Evolutionary conservation across 805 yeast species (phyloP), one percentile per base, ranked within the genome.

Genomic region (Isabelozyma pseudorhagii): DNA sequence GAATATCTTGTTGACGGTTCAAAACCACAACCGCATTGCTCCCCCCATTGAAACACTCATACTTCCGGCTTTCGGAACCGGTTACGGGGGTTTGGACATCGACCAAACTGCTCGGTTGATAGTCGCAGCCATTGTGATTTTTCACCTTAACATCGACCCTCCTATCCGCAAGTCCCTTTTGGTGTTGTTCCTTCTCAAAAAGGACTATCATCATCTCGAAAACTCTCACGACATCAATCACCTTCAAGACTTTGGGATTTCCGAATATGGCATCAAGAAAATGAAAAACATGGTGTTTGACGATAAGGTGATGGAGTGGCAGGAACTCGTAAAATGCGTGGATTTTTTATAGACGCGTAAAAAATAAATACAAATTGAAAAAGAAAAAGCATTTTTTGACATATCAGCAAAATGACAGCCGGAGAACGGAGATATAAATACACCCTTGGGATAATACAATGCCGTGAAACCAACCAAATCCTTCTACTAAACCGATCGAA

Each of bases 401-500:
- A 13, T 38, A 42, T n/a, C 36, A 43, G 31, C 38, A 27, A 36
- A 34, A 25, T 31, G 36, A 31, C 40, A n/a, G 21, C 15, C 5
- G 10, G 5, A 42, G 46, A 47, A 18, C 34, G 14, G 14, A 45
- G 48, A 44, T 49, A 54, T 13, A 52, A 48, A 29, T 66, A 63
- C 40, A 66, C 70, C 2, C 50, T 64, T 27, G 70, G 67, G 10
- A 59, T 64, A 34, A 53, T 64, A 10, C 46, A 61, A 44, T 69
- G 74, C 50, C 50, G 52, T 1, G 74, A 67, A 42, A 60, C 67
- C 18, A 52, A 61, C 38, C 58, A 68, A 40, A 56, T 72, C 14
- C 66, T 74, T 10, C 55, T 74, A 7, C 57, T 74, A 15, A 74
- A 74, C 48, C 58, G 79, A 21, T 67, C 70, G 49, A 74, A 74